Evolutionary conservation across 306 rosid genomes (phyloP).

Genomic region (Datisca glomerata): DNA sequence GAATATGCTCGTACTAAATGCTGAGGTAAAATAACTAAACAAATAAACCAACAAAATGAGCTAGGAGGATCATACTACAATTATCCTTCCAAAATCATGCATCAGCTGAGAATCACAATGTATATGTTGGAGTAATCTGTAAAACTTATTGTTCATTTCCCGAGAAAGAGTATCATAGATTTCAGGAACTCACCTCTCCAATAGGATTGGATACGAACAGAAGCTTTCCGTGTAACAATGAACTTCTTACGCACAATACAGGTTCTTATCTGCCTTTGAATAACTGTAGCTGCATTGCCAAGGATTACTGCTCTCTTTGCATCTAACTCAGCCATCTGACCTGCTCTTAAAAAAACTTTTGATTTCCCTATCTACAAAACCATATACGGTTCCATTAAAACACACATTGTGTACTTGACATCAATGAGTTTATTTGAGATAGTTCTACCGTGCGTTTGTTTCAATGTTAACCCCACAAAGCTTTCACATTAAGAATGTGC

Average conservation of each 20-base stretch:
- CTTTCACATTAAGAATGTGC: too few species aligned
- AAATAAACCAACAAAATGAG: too few species aligned
- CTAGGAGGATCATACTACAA: too few species aligned
- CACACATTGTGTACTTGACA: too few species aligned
- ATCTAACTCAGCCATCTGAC: constrained; percentile 90
- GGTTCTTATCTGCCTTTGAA: constrained; percentile 44
- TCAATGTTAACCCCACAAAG: too few species aligned
- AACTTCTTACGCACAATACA: constrained; percentile 25
- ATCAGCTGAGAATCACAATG: background rate
- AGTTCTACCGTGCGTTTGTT: background rate
- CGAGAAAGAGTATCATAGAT: background rate
- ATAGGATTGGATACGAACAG: constrained; percentile 42
- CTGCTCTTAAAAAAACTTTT: constrained; percentile 68
- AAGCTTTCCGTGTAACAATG: constrained; percentile 27
- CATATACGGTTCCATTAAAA: constrained; percentile 9
- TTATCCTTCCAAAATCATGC: background rate
- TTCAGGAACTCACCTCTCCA: constrained; percentile 58
- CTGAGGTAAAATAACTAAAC: too few species aligned
- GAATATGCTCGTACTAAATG: too few species aligned
- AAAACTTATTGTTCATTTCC: too few species aligned
- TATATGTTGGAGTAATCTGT: too few species aligned
- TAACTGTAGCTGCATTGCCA: constrained; percentile 40
- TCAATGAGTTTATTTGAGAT: too few species aligned
- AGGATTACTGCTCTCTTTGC: constrained; percentile 41
- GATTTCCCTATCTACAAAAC: constrained; percentile 67